phyloP scores from a whole-genome alignment of 2,329 filamentous ascomycete species.

The Talaromyces sp. region DNA sequence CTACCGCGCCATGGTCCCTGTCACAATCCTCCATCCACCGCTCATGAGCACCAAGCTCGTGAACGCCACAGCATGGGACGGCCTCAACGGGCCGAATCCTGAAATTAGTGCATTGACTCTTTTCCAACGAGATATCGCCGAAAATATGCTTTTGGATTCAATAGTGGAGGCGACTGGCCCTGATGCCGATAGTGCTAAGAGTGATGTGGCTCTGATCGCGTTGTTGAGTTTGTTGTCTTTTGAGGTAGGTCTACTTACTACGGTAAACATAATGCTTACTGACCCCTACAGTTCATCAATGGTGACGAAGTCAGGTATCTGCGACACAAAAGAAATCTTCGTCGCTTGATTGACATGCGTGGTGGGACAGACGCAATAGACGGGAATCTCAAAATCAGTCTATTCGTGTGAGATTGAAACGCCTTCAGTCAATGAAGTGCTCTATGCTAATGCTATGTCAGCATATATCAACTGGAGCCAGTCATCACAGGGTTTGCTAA shows the following conservation, averaged over 20 bases:
- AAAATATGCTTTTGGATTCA: conserved; percentile 16
- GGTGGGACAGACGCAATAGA: conserved; percentile 20
- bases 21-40: conserved; percentile 18
- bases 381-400: conserved; percentile 19
- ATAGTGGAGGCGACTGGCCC: conserved; percentile 11
- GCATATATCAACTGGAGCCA: conserved; percentile 12
- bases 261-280: neutral
- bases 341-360: conserved; percentile 12
- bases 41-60: conserved; percentile 25
- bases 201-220: conserved; percentile 1
- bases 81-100: conserved; percentile 16
- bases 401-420: conserved; percentile 14
- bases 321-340: conserved; percentile 16
- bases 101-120: conserved; percentile 21
- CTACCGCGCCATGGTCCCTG: conserved; percentile 19
- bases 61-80: conserved; percentile 24
- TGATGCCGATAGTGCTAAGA: neutral
- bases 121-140: conserved; percentile 21
- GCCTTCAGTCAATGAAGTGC: neutral
- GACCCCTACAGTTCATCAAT: conserved; percentile 19
- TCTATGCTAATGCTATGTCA: neutral
- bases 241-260: conserved; percentile 4
- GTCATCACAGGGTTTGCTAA: conserved; percentile 1
- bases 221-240: conserved; percentile 16
- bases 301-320: conserved; percentile 18